Evolutionary conservation across 148 eudicot species (phyloP).

Genomic region (Persicaria tinctoria): DNA sequence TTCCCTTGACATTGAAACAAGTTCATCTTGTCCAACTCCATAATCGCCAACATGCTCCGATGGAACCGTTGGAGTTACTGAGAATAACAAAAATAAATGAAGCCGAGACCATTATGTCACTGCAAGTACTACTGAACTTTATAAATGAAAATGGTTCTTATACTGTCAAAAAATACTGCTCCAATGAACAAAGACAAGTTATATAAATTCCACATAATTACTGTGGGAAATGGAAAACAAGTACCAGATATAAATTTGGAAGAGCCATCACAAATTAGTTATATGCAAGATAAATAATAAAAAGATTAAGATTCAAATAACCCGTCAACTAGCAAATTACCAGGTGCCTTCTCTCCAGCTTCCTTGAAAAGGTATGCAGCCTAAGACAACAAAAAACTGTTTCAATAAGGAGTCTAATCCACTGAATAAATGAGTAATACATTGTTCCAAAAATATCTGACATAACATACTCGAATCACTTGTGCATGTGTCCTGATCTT

Average conservation of each 20-base stretch:
- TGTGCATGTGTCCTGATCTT: conserved; percentile 91
- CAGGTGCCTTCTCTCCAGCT: conserved; percentile 49
- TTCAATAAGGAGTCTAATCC: background rate
- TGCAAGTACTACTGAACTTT: background rate
- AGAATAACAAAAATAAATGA: conserved; percentile 4
- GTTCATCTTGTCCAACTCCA: conserved; percentile 48
- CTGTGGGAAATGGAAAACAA: background rate
- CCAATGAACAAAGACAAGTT: background rate
- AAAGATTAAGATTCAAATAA: background rate
- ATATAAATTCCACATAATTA: too few relatives aligned
- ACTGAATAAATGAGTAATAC: background rate
- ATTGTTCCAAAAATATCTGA: background rate
- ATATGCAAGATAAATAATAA: background rate
- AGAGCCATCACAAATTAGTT: background rate
- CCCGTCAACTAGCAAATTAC: conserved; percentile 22
- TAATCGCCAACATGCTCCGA: conserved; percentile 36
- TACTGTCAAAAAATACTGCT: background rate
- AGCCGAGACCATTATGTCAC: background rate
- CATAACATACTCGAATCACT: conserved; percentile 62
- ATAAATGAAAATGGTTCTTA: background rate
- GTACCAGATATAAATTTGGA: background rate
- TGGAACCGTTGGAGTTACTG: conserved; percentile 36
- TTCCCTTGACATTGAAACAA: conserved; percentile 63
- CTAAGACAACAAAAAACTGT: conserved; percentile 24
- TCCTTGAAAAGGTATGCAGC: conserved; percentile 76